Evolutionary conservation across 2,329 filamentous ascomycete species (phyloP).

Genomic region (Cladosporium sp.): DNA sequence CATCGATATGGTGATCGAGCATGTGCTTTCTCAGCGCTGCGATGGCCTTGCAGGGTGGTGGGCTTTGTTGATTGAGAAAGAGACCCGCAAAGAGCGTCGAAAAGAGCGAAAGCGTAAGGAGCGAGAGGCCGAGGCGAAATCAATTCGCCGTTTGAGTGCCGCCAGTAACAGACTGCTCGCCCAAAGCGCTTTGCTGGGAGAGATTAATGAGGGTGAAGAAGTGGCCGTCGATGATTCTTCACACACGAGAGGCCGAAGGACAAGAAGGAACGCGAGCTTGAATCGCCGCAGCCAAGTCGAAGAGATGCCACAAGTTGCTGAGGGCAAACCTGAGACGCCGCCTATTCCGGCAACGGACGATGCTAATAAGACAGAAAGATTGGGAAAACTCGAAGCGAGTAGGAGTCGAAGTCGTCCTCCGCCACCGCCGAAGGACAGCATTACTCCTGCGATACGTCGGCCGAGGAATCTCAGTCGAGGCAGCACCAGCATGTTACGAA

Average conservation of each 20-base stretch:
- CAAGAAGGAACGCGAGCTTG: slow-evolving; percentile 46
- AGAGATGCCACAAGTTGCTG: slow-evolving; percentile 74
- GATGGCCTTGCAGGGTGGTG: slow-evolving; percentile 94
- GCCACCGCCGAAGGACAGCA: slow-evolving; percentile 78
- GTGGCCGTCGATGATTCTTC: slow-evolving; percentile 51
- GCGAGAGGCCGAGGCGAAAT: slow-evolving; percentile 75
- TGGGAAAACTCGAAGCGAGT: slow-evolving; percentile 44
- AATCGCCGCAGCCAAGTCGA: slow-evolving; percentile 49
- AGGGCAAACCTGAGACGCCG: slow-evolving; percentile 47
- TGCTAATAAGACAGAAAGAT: not conserved
- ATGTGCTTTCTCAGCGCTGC: slow-evolving; percentile 83
- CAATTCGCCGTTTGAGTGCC: slow-evolving; percentile 75
- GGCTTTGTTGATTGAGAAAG: slow-evolving; percentile 90
- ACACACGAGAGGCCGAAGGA: slow-evolving; percentile 69
- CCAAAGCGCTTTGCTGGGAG: slow-evolving; percentile 60
- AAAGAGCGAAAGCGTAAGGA: slow-evolving; percentile 81
- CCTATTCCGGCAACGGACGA: not conserved
- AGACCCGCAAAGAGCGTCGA: slow-evolving; percentile 77
- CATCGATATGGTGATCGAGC: slow-evolving; percentile 91
- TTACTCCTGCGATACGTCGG: slow-evolving; percentile 52
- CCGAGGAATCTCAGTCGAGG: slow-evolving; percentile 38
- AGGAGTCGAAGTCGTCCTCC: slow-evolving; percentile 74
- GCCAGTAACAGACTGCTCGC: slow-evolving; percentile 83
- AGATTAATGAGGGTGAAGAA: slow-evolving; percentile 71
- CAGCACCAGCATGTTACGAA: slow-evolving; percentile 80